Base-by-base conservation (phyloP, 495 filamentous ascomycete species). In the Hypoxylon fragiforme region DNA sequence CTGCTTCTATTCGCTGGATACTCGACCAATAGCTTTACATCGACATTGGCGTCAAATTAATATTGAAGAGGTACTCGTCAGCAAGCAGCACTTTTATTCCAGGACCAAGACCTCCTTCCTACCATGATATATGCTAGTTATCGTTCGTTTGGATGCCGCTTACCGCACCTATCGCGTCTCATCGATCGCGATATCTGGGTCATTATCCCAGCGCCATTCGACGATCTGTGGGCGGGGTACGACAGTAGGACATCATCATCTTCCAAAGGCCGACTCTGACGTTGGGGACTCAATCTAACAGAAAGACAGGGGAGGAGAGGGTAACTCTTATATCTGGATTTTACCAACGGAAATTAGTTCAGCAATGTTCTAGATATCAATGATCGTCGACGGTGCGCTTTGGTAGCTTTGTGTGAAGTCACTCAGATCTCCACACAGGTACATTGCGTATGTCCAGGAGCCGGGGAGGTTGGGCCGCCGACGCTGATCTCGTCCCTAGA, bases 401-500 rank as follows among this genome's bases (percentile, higher is more conserved):
- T 32, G 16, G 26, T 3, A 37, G 3, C n/a, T 28, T 28, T 28
- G 7, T 35, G 34, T 18, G 54, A 43, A 32, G 45, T 52, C 48
- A 48, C 38, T 28, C 37, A 24, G 3, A 45, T 22, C 32, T 44
- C 47, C 36, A 21, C 37, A 24, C 30, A 34, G 18, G 18, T 8
- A 19, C 24, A 53, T 54, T 53, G 44, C 49, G 47, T 41, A 51
- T 15, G 43, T 24, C 43, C 18, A 44, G 44, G 40, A 26, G 13
- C 24, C 32, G 30, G 41, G 19, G 46, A 30, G 19, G 35, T 44
- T 49, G 35, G 56, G 7, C 30, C 14, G 43, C 44, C 19, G 21
- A 42, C 43, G 54, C 38, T 35, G 43, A 52, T 56, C 41, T 44
- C 42, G 26, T 28, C 52, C 43, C 52, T 26, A 56, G 58, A 62